Evolutionary conservation across 352 stramenopile genomes (phyloP).

Genomic region (Blastocystis sp.): DNA sequence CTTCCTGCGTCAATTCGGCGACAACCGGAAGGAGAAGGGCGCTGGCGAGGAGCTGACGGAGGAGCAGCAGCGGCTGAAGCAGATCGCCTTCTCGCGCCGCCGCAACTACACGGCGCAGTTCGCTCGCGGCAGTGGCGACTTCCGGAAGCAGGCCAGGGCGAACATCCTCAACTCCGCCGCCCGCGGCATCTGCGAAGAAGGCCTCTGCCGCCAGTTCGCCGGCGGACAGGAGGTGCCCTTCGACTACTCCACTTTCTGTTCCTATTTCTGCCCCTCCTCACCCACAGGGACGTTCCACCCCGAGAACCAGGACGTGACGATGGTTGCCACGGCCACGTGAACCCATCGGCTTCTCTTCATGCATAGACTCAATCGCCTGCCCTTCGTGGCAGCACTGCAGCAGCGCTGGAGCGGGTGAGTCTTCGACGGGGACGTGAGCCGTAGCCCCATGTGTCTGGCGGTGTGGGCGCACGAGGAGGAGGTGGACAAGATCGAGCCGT

Average conservation of each 20-base stretch:
- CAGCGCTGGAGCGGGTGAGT: constrained; percentile 15
- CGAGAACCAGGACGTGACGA: constrained; percentile 36
- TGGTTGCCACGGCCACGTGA: constrained; percentile 45
- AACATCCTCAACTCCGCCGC: constrained; percentile 31
- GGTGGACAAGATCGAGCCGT: neutral
- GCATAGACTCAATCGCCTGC: constrained; percentile 15
- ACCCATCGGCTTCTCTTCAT: neutral
- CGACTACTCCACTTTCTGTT: constrained; percentile 34
- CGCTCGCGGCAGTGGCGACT: neutral
- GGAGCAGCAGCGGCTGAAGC: neutral
- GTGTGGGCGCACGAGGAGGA: constrained; percentile 19
- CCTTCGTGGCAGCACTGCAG: neutral
- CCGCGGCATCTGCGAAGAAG: constrained; percentile 9
- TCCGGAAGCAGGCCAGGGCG: neutral
- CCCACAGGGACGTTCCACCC: constrained; percentile 37
- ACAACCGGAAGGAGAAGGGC: neutral
- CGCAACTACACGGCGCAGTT: neutral
- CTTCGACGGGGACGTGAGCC: neutral
- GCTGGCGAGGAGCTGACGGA: neutral
- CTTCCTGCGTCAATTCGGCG: neutral
- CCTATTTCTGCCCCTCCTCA: neutral
- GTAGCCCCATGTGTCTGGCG: constrained; percentile 39
- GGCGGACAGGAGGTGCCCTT: neutral
- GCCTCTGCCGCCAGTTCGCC: neutral
- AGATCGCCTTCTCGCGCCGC: neutral